Evolutionary conservation across 2,329 filamentous ascomycete species (phyloP).

Genomic region (Chalara sp.): DNA sequence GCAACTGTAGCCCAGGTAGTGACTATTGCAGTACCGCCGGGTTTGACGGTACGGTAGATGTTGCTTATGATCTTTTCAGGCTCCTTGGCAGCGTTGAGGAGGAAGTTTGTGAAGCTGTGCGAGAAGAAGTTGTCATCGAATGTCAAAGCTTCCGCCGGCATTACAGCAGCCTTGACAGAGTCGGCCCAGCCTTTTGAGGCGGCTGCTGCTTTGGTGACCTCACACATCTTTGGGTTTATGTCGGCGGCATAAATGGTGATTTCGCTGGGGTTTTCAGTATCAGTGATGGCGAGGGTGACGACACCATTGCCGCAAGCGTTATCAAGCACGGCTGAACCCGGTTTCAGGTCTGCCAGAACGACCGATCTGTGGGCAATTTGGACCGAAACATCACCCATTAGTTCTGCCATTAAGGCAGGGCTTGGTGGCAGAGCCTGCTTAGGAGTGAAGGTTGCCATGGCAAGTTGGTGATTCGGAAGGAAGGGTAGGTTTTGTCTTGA

Average conservation of each 20-base stretch:
- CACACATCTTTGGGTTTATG: background rate
- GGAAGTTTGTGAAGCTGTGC: background rate
- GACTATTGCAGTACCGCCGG: background rate
- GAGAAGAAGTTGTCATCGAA: background rate
- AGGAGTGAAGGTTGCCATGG: too few relatives aligned
- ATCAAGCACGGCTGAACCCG: background rate
- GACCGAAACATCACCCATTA: too few relatives aligned
- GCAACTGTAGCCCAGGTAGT: background rate
- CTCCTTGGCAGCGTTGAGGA: background rate
- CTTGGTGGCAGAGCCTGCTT: too few relatives aligned
- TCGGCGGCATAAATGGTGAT: background rate
- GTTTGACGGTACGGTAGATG: background rate
- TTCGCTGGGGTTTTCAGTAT: background rate
- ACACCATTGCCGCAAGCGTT: background rate
- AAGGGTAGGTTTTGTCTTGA: too few relatives aligned
- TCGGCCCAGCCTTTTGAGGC: background rate
- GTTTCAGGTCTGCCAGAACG: too few relatives aligned
- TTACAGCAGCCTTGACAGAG: background rate
- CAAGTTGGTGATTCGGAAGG: too few relatives aligned
- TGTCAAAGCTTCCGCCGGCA: background rate
- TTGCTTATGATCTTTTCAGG: too few relatives aligned
- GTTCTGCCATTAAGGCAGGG: too few relatives aligned
- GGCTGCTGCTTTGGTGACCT: background rate
- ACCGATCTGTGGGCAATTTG: too few relatives aligned
- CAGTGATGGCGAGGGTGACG: background rate